These are phyloP conservation scores for Candida frijolesensis DNA, from an alignment of 1,139 yeast species.

Conservation along the genomic window DNA sequence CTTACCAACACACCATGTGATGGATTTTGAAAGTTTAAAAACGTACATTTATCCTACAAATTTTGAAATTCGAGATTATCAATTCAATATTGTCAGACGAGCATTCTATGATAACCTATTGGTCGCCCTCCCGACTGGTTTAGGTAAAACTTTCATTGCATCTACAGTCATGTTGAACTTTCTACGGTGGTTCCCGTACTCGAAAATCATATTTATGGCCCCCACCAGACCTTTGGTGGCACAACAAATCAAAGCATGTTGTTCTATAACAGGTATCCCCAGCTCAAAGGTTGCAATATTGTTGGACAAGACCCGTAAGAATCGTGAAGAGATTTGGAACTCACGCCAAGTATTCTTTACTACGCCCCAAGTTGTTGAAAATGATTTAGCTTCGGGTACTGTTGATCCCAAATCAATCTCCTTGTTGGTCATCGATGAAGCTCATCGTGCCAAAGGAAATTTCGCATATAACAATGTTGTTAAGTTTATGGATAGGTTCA, in stretches of 20 bases:
- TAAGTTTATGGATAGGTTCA: constrained; percentile 61
- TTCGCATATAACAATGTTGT: constrained; percentile 88
- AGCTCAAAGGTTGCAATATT: constrained; percentile 76
- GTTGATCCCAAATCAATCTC: constrained; percentile 75
- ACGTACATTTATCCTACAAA: constrained; percentile 85
- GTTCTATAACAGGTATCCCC: constrained; percentile 85
- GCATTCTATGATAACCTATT: constrained; percentile 75
- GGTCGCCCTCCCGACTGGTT: constrained; percentile 95
- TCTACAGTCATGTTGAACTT: constrained; percentile 91
- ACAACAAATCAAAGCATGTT: constrained; percentile 93
- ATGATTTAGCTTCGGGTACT: constrained; percentile 76
- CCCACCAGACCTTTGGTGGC: constrained; percentile 98
- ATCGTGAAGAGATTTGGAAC: constrained; percentile 76
- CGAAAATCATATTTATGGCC: constrained; percentile 90
- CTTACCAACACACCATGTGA: constrained; percentile 51
- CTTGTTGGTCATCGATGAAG: constrained; percentile 89
- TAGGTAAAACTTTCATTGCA: constrained; percentile 97
- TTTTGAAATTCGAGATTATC: constrained; percentile 83
- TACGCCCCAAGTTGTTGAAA: constrained; percentile 95
- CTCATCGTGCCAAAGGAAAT: constrained; percentile 89
- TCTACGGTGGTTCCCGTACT: constrained; percentile 76
- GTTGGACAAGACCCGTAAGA: constrained; percentile 66
- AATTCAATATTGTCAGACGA: constrained; percentile 71
- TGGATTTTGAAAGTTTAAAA: constrained; percentile 41
- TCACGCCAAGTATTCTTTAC: constrained; percentile 82